Conservation (phyloP, 371 early-diverging fungal genomes). For the Mucor mucedo region DNA sequence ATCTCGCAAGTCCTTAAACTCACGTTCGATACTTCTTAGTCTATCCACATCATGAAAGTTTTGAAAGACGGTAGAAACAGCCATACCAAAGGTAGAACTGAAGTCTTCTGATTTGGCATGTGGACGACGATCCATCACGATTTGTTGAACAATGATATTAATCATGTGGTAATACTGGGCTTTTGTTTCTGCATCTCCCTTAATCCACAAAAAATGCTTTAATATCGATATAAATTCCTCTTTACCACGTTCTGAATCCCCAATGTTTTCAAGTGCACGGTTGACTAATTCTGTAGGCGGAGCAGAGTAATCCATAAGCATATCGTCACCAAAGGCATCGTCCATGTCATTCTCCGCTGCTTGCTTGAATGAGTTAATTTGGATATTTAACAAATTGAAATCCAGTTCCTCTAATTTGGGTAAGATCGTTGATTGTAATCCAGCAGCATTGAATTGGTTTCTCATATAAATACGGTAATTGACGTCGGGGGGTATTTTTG, state of each 20-base stretch:
- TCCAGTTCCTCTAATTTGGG: slow-evolving; percentile 71
- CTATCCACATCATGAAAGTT: slow-evolving; percentile 75
- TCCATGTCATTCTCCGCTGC: slow-evolving; percentile 72
- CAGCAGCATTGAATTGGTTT: slow-evolving; percentile 74
- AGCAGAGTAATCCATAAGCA: slow-evolving; percentile 45
- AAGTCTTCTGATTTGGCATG: slow-evolving; percentile 56
- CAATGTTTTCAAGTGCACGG: slow-evolving; percentile 59
- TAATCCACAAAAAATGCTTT: slow-evolving; percentile 73
- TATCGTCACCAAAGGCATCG: slow-evolving; percentile 33
- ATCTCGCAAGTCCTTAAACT: slow-evolving; percentile 47
- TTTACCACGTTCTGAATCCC: slow-evolving; percentile 67
- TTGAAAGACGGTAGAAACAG: slow-evolving; percentile 58
- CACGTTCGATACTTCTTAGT: slow-evolving; percentile 58
- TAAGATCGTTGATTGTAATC: slow-evolving; percentile 53
- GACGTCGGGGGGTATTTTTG: slow-evolving; percentile 72
- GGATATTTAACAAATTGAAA: slow-evolving; percentile 68
- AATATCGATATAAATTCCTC: slow-evolving; percentile 73
- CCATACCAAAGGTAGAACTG: slow-evolving; percentile 29
- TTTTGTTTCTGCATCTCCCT: slow-evolving; percentile 66
- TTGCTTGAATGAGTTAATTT: slow-evolving; percentile 73
- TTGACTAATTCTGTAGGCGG: slow-evolving; percentile 70
- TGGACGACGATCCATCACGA: slow-evolving; percentile 76
- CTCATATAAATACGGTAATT: slow-evolving; percentile 77
- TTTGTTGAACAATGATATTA: slow-evolving; percentile 73
- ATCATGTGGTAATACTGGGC: slow-evolving; percentile 76